A percentile compares a stretch with the other conserved stretches of the same genome.
These are phyloP conservation scores for Xylaria sp. DNA, from an alignment of 2,329 filamentous ascomycete genomes.

Conservation along the genomic window DNA sequence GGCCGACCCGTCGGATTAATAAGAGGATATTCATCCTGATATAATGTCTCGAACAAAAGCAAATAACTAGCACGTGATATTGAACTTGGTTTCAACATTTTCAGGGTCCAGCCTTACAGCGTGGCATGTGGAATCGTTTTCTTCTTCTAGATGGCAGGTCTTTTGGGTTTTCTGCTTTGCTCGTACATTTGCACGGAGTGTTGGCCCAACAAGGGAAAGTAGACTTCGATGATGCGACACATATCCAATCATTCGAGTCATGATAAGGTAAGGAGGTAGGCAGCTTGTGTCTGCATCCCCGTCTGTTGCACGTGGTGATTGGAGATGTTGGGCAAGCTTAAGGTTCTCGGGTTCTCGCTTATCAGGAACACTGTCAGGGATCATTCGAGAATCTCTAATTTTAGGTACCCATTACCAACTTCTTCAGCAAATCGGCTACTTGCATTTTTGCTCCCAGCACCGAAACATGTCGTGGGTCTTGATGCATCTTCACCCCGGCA, in stretches of 20 bases:
- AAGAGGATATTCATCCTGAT: neutral
- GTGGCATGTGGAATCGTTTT: slow-evolving; percentile 17
- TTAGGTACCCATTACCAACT: slow-evolving; percentile 27
- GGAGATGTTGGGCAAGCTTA: slow-evolving; percentile 23
- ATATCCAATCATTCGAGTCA: slow-evolving; percentile 10
- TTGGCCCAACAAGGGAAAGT: slow-evolving; percentile 3
- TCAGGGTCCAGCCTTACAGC: slow-evolving; percentile 15
- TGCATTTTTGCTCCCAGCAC: slow-evolving; percentile 25
- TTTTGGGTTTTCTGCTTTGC: neutral
- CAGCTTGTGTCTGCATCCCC: slow-evolving; percentile 9
- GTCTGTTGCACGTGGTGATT: slow-evolving; percentile 30
- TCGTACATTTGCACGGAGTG: slow-evolving; percentile 4
- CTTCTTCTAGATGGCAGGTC: neutral
- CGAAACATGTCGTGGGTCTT: slow-evolving; percentile 20
- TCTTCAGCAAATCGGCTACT: slow-evolving; percentile 36
- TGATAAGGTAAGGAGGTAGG: slow-evolving; percentile 10
- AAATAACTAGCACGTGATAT: slow-evolving; percentile 21
- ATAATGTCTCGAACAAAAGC: slow-evolving; percentile 1
- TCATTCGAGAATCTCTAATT: slow-evolving; percentile 34
- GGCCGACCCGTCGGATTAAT: slow-evolving; percentile 8
- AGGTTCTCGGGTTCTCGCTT: slow-evolving; percentile 21
- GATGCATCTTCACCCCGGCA: slow-evolving; percentile 4
- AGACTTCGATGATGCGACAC: neutral
- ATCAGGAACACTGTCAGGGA: slow-evolving; percentile 21
- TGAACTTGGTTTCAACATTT: neutral